Conservation (phyloP, 2,329 filamentous ascomycete species). For the Periglandula ipomoeae region DNA sequence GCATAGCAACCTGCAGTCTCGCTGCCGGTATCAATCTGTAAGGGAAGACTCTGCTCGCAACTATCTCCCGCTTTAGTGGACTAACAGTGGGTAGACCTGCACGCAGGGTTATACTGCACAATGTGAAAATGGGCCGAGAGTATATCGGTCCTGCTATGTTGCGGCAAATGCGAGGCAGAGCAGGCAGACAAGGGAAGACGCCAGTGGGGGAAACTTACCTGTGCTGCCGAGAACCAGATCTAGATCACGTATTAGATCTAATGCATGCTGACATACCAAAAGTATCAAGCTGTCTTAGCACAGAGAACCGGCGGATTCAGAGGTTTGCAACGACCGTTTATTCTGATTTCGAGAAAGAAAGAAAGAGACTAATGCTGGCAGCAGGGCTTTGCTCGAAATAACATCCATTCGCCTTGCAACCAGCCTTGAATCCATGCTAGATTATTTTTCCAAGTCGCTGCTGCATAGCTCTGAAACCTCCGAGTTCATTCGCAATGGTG, state of each 20-base stretch:
- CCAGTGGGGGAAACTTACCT: conserved; percentile 70
- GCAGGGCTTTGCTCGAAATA: conserved; percentile 60
- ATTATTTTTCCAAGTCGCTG: conserved; percentile 61
- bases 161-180: conserved; percentile 71
- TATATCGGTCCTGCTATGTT: conserved; percentile 72
- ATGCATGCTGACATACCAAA: conserved; percentile 64
- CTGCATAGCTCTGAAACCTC: conserved; percentile 48
- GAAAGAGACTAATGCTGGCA: neutral
- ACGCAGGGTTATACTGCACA: conserved; percentile 65
- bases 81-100: conserved; percentile 37
- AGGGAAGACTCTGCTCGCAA: conserved; percentile 7
- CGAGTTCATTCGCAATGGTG: conserved; percentile 39
- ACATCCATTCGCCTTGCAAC: conserved; percentile 60
- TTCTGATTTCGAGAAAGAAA: neutral
- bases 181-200: conserved; percentile 70
- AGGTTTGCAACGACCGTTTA: conserved; percentile 30
- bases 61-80: no score
- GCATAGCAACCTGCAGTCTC: conserved; percentile 69
- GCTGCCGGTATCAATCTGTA: conserved; percentile 73
- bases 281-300: conserved; percentile 58
- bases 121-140: conserved; percentile 66
- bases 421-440: conserved; percentile 52
- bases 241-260: conserved; percentile 60
- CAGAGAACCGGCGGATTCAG: conserved; percentile 59
- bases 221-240: conserved; percentile 59